A percentile compares a stretch with the other conserved stretches of the same genome.
phyloP scores from a whole-genome alignment of 352 stramenopile species.

The Globisporangium paroecandrum region DNA sequence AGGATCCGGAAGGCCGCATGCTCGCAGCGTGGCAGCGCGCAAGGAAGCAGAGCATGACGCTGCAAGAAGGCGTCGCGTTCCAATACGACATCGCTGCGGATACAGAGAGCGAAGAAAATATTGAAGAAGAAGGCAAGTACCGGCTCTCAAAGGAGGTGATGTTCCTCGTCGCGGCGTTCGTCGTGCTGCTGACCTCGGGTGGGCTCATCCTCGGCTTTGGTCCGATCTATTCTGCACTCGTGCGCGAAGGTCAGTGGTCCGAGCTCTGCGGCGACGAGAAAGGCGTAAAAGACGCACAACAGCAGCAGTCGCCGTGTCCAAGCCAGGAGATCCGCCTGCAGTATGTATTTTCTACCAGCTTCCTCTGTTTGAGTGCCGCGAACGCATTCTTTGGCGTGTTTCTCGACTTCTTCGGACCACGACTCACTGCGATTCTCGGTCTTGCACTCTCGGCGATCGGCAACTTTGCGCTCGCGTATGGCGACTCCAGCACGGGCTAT shows the following conservation, averaged over 20 bases:
- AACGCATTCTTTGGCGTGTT: slow-evolving; percentile 79
- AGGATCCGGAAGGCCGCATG: background rate
- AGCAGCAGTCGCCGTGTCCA: slow-evolving; percentile 31
- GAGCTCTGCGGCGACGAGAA: slow-evolving; percentile 39
- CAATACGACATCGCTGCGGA: background rate
- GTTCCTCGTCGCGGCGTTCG: slow-evolving; percentile 52
- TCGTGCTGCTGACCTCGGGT: slow-evolving; percentile 63
- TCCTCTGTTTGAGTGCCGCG: slow-evolving; percentile 73
- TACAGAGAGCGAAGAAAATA: background rate
- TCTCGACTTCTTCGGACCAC: slow-evolving; percentile 63
- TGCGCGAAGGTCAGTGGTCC: slow-evolving; percentile 64
- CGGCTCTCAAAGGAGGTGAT: slow-evolving; percentile 58
- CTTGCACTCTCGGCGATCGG: slow-evolving; percentile 43
- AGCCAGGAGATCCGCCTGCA: slow-evolving; percentile 70
- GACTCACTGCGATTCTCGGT: slow-evolving; percentile 49
- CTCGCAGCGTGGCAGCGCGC: slow-evolving; percentile 5
- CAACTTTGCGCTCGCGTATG: slow-evolving; percentile 57
- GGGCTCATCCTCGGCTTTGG: slow-evolving; percentile 78
- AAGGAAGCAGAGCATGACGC: background rate
- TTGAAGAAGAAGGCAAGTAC: slow-evolving; percentile 9
- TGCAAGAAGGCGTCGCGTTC: slow-evolving; percentile 2
- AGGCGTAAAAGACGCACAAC: background rate
- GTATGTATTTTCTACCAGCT: slow-evolving; percentile 76
- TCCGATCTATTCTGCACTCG: slow-evolving; percentile 65
- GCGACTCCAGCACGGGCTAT: slow-evolving; percentile 45